These are phyloP conservation scores for Aleurites moluccanus DNA, from an alignment of 441 rosid genomes.

Conservation along the genomic window DNA sequence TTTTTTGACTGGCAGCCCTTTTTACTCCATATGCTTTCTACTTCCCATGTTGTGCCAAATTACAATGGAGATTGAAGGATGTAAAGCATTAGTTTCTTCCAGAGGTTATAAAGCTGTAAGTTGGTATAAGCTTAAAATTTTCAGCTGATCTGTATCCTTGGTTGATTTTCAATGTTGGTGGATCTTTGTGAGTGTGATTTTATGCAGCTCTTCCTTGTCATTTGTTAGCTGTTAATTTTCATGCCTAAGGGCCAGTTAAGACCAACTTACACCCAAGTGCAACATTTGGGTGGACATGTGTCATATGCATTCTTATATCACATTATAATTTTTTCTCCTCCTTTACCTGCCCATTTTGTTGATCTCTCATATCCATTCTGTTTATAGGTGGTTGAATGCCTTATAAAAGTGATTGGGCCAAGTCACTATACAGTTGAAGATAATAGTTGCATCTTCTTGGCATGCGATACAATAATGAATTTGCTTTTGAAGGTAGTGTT, in stretches of 20 bases:
- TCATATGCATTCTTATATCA: neutral
- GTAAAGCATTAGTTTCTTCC: slow-evolving; percentile 57
- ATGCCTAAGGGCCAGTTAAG: neutral
- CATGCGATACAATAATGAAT: slow-evolving; percentile 86
- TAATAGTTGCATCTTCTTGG: slow-evolving; percentile 58
- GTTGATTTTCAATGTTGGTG: neutral
- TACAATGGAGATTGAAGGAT: slow-evolving; percentile 71
- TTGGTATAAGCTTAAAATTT: slow-evolving; percentile 16
- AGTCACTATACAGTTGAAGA: slow-evolving; percentile 39
- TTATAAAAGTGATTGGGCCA: slow-evolving; percentile 52
- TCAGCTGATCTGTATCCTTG: neutral
- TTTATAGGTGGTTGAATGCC: slow-evolving; percentile 73
- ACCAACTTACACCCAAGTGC: neutral
- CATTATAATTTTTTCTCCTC: neutral
- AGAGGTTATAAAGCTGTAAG: slow-evolving; percentile 71
- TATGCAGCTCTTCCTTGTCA: neutral
- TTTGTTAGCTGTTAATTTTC: neutral
- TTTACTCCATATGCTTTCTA: slow-evolving; percentile 71
- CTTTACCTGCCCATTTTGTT: neutral
- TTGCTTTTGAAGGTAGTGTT: slow-evolving; percentile 73
- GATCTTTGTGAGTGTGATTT: neutral
- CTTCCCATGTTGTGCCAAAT: slow-evolving; percentile 91
- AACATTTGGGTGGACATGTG: neutral
- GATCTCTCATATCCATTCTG: slow-evolving; percentile 3
- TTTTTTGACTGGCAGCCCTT: slow-evolving; percentile 58